phyloP scores from a whole-genome alignment of 257 asterid species.

The Przewalskia tangutica region DNA sequence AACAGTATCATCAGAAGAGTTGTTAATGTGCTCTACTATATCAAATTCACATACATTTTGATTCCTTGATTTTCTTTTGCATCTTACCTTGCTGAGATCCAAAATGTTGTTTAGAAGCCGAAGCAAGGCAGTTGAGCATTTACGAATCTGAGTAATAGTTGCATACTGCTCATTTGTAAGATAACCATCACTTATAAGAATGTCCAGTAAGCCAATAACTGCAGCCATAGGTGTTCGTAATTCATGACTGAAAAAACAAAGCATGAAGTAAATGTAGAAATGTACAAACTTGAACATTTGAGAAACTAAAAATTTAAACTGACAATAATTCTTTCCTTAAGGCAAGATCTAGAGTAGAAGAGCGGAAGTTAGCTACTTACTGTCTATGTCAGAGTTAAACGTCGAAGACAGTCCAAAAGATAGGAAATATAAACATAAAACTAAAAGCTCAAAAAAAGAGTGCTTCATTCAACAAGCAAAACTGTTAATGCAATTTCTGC shows the following conservation, averaged over 20 bases:
- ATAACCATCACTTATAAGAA: slow-evolving; percentile 68
- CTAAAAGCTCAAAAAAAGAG: background rate
- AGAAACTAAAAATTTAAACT: background rate
- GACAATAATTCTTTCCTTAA: background rate
- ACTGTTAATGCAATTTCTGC: background rate
- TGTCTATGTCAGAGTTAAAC: background rate
- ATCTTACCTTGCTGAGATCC: slow-evolving; percentile 85
- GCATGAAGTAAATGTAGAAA: background rate
- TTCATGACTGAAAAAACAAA: slow-evolving; percentile 50
- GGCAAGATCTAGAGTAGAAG: background rate
- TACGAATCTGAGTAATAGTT: slow-evolving; percentile 79
- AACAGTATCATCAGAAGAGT: background rate
- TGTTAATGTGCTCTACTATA: background rate
- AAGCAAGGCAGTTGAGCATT: slow-evolving; percentile 81
- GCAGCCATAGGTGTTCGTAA: slow-evolving; percentile 99
- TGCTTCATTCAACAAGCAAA: background rate
- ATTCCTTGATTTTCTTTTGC: background rate
- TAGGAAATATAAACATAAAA: background rate
- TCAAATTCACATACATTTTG: background rate
- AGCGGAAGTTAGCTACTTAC: background rate
- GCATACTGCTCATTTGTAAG: slow-evolving; percentile 72
- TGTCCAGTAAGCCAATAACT: slow-evolving; percentile 87
- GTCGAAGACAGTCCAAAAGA: background rate
- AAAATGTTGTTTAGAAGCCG: slow-evolving; percentile 84
- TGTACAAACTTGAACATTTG: background rate